Evolutionary conservation across 176 grass and related monocot species (phyloP), one percentile per base, ranked within the genome.

Genomic region (Phoenix dactylifera): DNA sequence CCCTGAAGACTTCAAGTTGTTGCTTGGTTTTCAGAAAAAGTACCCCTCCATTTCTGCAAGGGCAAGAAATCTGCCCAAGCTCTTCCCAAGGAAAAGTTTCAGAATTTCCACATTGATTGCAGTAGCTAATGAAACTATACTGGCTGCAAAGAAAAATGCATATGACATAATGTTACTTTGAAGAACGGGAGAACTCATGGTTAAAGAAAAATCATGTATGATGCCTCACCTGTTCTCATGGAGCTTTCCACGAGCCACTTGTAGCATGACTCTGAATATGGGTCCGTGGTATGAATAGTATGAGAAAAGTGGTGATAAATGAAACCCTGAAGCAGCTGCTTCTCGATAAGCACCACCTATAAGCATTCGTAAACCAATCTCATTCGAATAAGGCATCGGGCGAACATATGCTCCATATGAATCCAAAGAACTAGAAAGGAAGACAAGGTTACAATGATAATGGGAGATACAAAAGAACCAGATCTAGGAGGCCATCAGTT

Each of bases 331-430:
- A 58, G 86, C 68, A 76, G 87, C 82, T 67, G 87, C 87, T 88
- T 97, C 87, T 18, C 84, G 58, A 54, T 80, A 69, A 32, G 81
- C 92, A 32, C 81, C 92, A 72, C 92, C 92, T 82, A 97, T 73
- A 77, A 97, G 87, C 92, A 91, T 88, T 72, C 87, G 81, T 57
- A 97, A 85, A 85, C 92, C 87, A 2, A 97, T 30, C 75, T 97
- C 92, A 70, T 91, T 97, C 1, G 92, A 86, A 83, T 80, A 91
- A 70, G 87, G 92, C 81, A 88, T 86, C 88, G 92, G 83, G 52
- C 52, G 80, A 82, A 88, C 73, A 76, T 88, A 88, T 50, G 92
- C 84, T 77, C 92, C 92, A 57, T 97, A 97, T 63, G 87, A 97
- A 67, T 78, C 77, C 70, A 97, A 73, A 60, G 87, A 91, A 80